Evolutionary conservation across 306 rosid species (phyloP).

Genomic region (Leucaena leucocephala): DNA sequence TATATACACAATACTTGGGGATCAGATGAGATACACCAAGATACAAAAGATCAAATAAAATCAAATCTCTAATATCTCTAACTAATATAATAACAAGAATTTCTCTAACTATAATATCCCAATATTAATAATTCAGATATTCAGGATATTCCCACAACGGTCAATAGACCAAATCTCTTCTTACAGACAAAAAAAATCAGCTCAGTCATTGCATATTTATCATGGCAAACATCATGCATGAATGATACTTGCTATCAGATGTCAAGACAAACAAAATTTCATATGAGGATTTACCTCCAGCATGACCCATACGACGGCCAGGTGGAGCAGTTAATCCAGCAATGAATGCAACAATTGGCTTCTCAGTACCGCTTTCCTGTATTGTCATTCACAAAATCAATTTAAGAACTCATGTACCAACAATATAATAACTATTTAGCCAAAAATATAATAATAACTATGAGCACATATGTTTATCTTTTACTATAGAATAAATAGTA

Average conservation of each 20-base stretch:
- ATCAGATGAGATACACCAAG: too few relatives aligned
- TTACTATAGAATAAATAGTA: neutral
- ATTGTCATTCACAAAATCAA: constrained; percentile 27
- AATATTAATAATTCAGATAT: too few relatives aligned
- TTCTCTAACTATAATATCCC: too few relatives aligned
- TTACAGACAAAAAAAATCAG: neutral
- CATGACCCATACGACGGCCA: constrained; percentile 99
- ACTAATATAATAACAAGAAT: too few relatives aligned
- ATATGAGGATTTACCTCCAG: constrained; percentile 69
- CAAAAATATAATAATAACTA: neutral
- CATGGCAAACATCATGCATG: constrained; percentile 1
- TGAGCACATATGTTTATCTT: constrained; percentile 5
- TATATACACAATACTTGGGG: too few relatives aligned
- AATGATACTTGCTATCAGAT: constrained; percentile 14
- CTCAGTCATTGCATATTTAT: neutral
- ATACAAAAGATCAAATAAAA: too few relatives aligned
- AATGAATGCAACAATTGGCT: constrained; percentile 92
- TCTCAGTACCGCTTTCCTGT: constrained; percentile 98
- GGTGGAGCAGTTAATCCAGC: constrained; percentile 99
- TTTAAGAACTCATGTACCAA: constrained; percentile 16
- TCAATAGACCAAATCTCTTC: neutral
- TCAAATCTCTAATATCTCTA: too few relatives aligned
- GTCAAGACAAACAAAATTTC: constrained; percentile 17
- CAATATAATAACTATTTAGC: neutral
- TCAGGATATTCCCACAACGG: too few relatives aligned